Evolutionary conservation across 805 yeast species (phyloP), one percentile per base, ranked within the genome.

Genomic region (Komagataella pseudopastoris): DNA sequence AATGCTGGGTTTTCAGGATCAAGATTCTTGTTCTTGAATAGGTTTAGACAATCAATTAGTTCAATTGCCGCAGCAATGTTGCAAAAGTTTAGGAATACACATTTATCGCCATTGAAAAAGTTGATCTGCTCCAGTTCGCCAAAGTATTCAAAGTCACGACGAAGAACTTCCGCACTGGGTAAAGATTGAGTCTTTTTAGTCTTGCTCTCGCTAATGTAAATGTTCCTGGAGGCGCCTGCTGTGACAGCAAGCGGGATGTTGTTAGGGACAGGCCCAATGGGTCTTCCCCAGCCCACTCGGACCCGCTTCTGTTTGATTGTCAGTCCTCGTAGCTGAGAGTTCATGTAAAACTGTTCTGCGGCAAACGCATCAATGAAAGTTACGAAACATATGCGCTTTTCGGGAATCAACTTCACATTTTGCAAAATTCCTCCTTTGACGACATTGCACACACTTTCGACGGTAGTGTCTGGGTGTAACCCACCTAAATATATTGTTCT

Each of bases 51-150:
- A 50, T 80, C 81, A 24, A 85, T 85, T 20, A 83, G 71, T 54
- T 68, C 76, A 46, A 85, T 83, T 3, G 88, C 87, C 52, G 80
- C 76, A 4, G 69, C 49, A 23, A 85, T 85, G 57, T 78, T 76
- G 61, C 78, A 68, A 59, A 83, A 85, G 61, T 85, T 85, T 49
- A 85, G 71, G 67, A 87, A 85, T 3, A 87, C 89, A 68, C 91
- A 84, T 56, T 78, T 80, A 20, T 79, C 78, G 61, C 81, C 82
- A 58, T 74, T 82, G 58, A 81, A 77, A 59, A 75, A 83, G 59
- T 85, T 85, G 53, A 85, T 80, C 61, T 85, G 93, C 63, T 85
- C 95, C 60, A 84, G 69, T 18, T 76, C 83, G 8, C 95, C 95
- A 68, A 78, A 85, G 16, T 63, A 63, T 4, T 72, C 64, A 55